Evolutionary conservation across 768 basidiomycete species (phyloP).

Genomic region (Agaricus subrufescens): DNA sequence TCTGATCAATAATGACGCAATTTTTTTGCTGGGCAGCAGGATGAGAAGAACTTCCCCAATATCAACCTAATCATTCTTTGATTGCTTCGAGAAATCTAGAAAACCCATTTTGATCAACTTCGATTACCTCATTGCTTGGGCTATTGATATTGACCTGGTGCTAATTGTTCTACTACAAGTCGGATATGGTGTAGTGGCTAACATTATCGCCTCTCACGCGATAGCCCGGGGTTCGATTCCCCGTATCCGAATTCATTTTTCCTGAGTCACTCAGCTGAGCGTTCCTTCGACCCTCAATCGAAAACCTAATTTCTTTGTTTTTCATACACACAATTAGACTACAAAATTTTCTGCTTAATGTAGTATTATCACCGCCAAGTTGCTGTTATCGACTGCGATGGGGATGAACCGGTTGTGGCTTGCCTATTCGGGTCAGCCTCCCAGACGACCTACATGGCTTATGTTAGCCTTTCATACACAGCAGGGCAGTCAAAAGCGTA

Average conservation of each 20-base stretch:
- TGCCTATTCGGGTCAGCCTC: slow-evolving; percentile 59
- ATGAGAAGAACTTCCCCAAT: too few relatives aligned
- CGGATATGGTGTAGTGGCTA: slow-evolving; percentile 18
- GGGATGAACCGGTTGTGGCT: slow-evolving; percentile 35
- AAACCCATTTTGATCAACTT: too few relatives aligned
- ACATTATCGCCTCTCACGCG: slow-evolving; percentile 17
- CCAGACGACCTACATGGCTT: slow-evolving; percentile 43
- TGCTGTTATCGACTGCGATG: slow-evolving; percentile 33
- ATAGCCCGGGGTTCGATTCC: slow-evolving; percentile 17
- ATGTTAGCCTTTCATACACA: not conserved
- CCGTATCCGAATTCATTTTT: slow-evolving; percentile 12
- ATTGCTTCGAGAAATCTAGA: too few relatives aligned
- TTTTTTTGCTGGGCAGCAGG: too few relatives aligned
- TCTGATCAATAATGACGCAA: too few relatives aligned
- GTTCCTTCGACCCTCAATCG: too few relatives aligned
- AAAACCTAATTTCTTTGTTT: too few relatives aligned
- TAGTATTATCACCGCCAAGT: slow-evolving; percentile 30
- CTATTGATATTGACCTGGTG: too few relatives aligned
- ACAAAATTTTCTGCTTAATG: not conserved
- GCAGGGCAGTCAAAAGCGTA: slow-evolving; percentile 21
- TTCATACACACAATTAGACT: too few relatives aligned
- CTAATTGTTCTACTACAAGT: not conserved
- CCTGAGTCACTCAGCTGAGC: too few relatives aligned
- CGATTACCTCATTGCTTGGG: too few relatives aligned
- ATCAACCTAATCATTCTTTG: too few relatives aligned